Percentiles rank a stretch among this genome's conserved stretches.
Conservation (phyloP, 306 rosid genomes). For the Alnus glutinosa region DNA sequence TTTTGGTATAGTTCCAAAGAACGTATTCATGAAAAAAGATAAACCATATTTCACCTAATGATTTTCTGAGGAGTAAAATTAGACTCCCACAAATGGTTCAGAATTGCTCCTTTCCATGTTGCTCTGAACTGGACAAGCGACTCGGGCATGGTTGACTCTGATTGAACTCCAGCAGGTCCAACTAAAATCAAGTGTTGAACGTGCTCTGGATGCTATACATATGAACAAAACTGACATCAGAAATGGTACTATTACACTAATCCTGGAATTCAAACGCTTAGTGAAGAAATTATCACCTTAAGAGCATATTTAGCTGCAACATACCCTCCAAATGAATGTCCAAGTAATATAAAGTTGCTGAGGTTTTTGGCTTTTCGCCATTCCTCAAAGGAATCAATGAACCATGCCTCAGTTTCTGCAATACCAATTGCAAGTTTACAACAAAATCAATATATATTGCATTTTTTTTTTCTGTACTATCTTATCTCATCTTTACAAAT, state of each 20-base stretch:
- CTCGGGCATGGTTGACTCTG: constrained; percentile 61
- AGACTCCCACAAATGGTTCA: constrained; percentile 93
- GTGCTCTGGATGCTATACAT: constrained; percentile 90
- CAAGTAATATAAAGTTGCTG: constrained; percentile 79
- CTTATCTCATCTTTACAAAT: constrained; percentile 9
- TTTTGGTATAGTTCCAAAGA: too few species aligned
- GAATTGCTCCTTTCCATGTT: constrained; percentile 86
- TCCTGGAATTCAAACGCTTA: constrained; percentile 19
- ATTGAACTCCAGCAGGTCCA: constrained; percentile 80
- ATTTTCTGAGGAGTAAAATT: constrained; percentile 85
- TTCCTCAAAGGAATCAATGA: constrained; percentile 92
- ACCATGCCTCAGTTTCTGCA: constrained; percentile 97
- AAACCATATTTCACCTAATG: constrained; percentile 50
- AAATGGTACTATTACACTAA: constrained; percentile 11
- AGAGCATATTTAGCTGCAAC: constrained; percentile 92
- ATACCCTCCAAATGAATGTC: constrained; percentile 98
- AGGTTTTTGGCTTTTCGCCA: constrained; percentile 97
- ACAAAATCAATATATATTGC: neutral
- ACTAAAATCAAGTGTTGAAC: constrained; percentile 83
- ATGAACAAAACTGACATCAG: constrained; percentile 34
- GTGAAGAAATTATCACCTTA: constrained; percentile 54
- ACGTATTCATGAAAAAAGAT: neutral
- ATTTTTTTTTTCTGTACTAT: neutral
- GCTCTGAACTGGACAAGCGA: constrained; percentile 64
- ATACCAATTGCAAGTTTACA: constrained; percentile 26